phyloP scores from a whole-genome alignment of 768 basidiomycete species.

The Termitomyces sp. region DNA sequence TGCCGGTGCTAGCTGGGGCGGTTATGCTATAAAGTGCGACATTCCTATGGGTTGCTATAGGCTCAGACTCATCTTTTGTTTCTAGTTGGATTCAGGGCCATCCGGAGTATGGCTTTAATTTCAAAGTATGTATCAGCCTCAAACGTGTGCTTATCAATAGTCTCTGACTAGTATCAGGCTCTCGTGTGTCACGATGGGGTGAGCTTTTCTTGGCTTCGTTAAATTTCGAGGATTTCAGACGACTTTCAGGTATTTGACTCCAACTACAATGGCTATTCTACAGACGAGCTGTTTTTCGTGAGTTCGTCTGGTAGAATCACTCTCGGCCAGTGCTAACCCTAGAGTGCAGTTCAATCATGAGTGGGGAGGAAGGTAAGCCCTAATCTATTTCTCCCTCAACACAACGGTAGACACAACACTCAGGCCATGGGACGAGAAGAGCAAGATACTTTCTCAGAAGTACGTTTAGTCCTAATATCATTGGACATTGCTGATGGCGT shows the following conservation, averaged over 20 bases:
- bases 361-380: constrained; percentile 58
- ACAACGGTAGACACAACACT: not conserved
- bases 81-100: constrained; percentile 92
- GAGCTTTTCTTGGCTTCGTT: not conserved
- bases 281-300: constrained; percentile 90
- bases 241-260: constrained; percentile 62
- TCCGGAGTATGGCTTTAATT: constrained; percentile 79
- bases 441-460: constrained; percentile 51
- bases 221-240: not conserved
- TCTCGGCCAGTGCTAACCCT: not conserved
- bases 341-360: constrained; percentile 71
- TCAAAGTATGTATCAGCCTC: constrained; percentile 49
- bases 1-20: constrained; percentile 83
- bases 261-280: constrained; percentile 76
- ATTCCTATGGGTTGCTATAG: not conserved
- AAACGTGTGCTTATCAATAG: too few species aligned
- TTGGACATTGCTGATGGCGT: not conserved
- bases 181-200: constrained; percentile 92
- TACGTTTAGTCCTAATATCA: constrained; percentile 20
- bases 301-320: constrained; percentile 16
- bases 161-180: constrained; percentile 34
- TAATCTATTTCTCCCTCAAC: not conserved
- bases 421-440: constrained; percentile 64
- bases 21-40: constrained; percentile 80
- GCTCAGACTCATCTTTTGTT: not conserved